Conservation (phyloP, 805 yeast species). For the Yarrowia hollandica region DNA sequence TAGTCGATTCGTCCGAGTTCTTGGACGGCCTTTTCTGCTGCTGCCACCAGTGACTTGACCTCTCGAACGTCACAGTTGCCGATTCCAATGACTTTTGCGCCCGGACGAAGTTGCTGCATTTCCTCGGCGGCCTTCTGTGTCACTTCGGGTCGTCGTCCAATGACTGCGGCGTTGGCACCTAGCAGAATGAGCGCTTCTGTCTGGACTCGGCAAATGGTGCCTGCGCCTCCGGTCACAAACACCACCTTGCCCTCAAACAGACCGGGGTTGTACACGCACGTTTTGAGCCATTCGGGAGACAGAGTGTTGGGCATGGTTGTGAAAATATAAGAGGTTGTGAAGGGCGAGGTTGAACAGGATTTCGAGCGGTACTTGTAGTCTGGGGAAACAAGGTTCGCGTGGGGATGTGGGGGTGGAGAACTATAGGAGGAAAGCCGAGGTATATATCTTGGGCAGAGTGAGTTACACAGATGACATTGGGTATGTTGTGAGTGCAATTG, state of each 20-base stretch:
- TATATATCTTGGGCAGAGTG: too few relatives aligned
- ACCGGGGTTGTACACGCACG: conserved; percentile 50
- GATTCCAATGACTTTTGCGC: conserved; percentile 71
- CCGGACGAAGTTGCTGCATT: conserved; percentile 54
- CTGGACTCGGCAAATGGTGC: conserved; percentile 88
- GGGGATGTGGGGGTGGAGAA: too few relatives aligned
- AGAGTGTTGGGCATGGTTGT: conserved; percentile 21
- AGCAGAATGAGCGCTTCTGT: conserved; percentile 77
- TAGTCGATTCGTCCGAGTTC: conserved; percentile 77
- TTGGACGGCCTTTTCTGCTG: conserved; percentile 64
- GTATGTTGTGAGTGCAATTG: too few relatives aligned
- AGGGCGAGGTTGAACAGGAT: too few relatives aligned
- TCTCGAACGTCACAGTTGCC: conserved; percentile 79
- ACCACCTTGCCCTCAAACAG: conserved; percentile 81
- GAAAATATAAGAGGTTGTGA: too few relatives aligned
- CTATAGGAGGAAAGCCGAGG: too few relatives aligned
- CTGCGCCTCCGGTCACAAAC: conserved; percentile 94
- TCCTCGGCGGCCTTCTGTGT: conserved; percentile 69
- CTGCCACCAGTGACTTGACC: conserved; percentile 54
- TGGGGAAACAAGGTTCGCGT: conserved; percentile 4
- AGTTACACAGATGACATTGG: too few relatives aligned
- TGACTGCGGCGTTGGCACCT: conserved; percentile 83
- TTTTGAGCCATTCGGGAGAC: conserved; percentile 35
- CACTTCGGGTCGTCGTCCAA: conserved; percentile 73
- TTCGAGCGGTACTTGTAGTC: neutral